Conservation (phyloP, 129 eudicot genomes). For the Pulicaria dysenterica region DNA sequence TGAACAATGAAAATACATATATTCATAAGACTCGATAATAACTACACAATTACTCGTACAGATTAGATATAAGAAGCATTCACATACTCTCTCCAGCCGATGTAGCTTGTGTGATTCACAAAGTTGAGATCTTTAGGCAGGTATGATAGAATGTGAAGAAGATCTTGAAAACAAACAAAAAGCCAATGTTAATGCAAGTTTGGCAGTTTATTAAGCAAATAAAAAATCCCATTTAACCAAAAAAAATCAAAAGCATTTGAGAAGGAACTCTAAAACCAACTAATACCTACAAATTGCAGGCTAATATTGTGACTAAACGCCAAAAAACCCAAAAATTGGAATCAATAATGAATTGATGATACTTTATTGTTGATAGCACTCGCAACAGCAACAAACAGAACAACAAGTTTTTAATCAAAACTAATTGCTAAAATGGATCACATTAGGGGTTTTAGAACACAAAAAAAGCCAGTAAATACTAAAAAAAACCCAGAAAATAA, state of each 20-base stretch:
- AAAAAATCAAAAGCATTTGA: background rate
- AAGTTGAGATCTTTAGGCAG: slow-evolving; percentile 89
- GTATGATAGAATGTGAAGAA: slow-evolving; percentile 86
- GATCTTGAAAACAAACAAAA: slow-evolving; percentile 60
- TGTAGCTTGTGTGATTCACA: slow-evolving; percentile 93
- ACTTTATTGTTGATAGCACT: background rate
- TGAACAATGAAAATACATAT: slow-evolving; percentile 7
- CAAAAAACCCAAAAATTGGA: background rate
- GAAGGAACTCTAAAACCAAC: slow-evolving; percentile 21
- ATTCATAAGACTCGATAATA: slow-evolving; percentile 20
- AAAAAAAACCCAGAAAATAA: too few relatives aligned
- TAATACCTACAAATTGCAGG: background rate
- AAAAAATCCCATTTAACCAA: slow-evolving; percentile 8
- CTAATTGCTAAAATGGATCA: background rate
- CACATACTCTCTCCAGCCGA: slow-evolving; percentile 97
- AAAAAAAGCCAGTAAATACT: too few relatives aligned
- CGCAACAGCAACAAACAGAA: slow-evolving; percentile 1
- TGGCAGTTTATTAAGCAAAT: slow-evolving; percentile 12
- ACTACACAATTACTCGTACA: background rate
- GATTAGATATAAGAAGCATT: slow-evolving; percentile 8
- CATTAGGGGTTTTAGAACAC: background rate
- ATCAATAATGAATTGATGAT: background rate
- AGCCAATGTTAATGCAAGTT: background rate
- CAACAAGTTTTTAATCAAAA: slow-evolving; percentile 13
- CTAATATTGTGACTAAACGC: background rate